phyloP scores from a whole-genome alignment of 1,139 yeast genomes.

The Nakaseomyces sp. region DNA sequence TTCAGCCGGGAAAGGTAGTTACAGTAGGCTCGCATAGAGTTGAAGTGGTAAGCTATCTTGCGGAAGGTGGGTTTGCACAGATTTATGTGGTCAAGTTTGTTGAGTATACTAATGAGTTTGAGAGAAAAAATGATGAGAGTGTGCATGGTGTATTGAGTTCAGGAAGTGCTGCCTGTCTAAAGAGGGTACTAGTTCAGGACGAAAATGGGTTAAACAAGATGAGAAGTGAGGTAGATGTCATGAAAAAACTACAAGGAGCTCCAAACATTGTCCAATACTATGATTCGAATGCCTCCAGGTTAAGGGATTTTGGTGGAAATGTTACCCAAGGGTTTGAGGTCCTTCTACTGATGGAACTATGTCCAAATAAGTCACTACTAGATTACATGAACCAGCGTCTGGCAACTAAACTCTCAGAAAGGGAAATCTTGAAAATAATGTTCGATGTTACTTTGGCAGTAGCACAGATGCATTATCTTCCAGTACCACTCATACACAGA shows the following conservation, averaged over 20 bases:
- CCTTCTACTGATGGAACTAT: slow-evolving; percentile 83
- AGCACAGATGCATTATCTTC: slow-evolving; percentile 77
- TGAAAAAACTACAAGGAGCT: slow-evolving; percentile 74
- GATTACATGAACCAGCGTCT: slow-evolving; percentile 93
- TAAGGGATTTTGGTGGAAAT: slow-evolving; percentile 18
- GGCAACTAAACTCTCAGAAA: slow-evolving; percentile 69
- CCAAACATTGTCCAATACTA: slow-evolving; percentile 78
- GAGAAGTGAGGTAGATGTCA: slow-evolving; percentile 74
- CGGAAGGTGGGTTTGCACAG: slow-evolving; percentile 72
- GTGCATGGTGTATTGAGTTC: neutral
- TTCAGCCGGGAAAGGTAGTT: slow-evolving; percentile 44
- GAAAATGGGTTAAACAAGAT: slow-evolving; percentile 58
- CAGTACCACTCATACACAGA: slow-evolving; percentile 78
- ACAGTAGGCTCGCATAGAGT: slow-evolving; percentile 60
- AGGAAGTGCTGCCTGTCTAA: slow-evolving; percentile 47
- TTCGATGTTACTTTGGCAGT: slow-evolving; percentile 75
- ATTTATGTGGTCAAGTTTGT: slow-evolving; percentile 50
- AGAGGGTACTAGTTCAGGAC: slow-evolving; percentile 67
- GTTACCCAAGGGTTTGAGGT: slow-evolving; percentile 59
- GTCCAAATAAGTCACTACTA: slow-evolving; percentile 75
- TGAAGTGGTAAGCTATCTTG: slow-evolving; percentile 49
- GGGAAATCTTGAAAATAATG: slow-evolving; percentile 77
- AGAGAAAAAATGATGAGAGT: slow-evolving; percentile 8
- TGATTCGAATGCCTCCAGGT: slow-evolving; percentile 90
- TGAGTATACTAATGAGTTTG: slow-evolving; percentile 24